Evolutionary conservation across 768 basidiomycete species (phyloP), one percentile per base, ranked within the genome.

Genomic region (Mycena leptocephala): DNA sequence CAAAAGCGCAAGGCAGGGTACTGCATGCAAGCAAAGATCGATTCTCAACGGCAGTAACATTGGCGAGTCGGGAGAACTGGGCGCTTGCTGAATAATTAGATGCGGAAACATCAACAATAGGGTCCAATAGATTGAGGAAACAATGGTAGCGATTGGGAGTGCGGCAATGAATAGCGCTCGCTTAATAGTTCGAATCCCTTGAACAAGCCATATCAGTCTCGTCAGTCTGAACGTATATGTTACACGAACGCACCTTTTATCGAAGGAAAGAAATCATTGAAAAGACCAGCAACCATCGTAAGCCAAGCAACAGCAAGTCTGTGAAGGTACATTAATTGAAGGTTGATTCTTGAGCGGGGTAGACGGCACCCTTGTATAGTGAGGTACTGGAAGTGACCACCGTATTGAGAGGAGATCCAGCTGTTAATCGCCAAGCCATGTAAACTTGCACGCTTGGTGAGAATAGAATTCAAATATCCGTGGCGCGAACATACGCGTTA

Each of bases 301-400:
- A 85, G 33, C 66, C 82, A 85, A 16, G 86, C 84, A 9, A 89
- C 67, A 53, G 78, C 81, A 26, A 89, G 83, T 32, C 88, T 89
- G 67, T 88, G 58, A 2, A 39, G 26, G 26, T n/a, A 18, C 3
- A 30, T 72, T 1, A 55, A 32, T 43, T n/a, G 63, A 30, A 59
- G 22, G 68, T 46, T 48, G 7, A 48, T 3, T 24, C 4, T 24
- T 32, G 37, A 30, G 2, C 5, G 39, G 7, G 14, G 26, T 56
- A 16, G 33, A 39, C 20, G 20, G 30, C 75, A 93, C 95, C 94
- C 94, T 83, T 95, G 92, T 78, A 96, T 94, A 0, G 96, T 97
- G 68, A 96, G 85, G 80, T 91, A 96, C 81, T 93, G 93, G 59
- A 88, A 89, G 77, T 92, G 91, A 0, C 95, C 95, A 2, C 94